Base-by-base conservation (phyloP, 1,284 basidiomycete species). In the Sanguinoderma infundibulare region DNA sequence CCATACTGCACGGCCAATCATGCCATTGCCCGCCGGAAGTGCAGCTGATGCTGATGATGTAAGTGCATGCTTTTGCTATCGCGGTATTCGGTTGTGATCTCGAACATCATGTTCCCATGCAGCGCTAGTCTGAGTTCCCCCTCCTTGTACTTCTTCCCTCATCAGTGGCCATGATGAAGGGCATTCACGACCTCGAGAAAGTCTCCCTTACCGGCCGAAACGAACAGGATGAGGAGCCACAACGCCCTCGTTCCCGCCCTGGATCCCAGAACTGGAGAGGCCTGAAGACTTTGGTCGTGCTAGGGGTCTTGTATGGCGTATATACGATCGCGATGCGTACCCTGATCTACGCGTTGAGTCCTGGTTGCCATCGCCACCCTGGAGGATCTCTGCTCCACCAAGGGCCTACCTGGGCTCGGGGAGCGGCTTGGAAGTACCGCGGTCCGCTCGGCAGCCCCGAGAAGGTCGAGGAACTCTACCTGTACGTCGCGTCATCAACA, bases 401-500 rank as follows among this genome's bases (percentile, higher is more conserved):
- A n/a, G 36, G 38, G 17, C 28, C 39, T 17, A 59, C 59, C 8
- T 67, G 66, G 66, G 64, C 60, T 6, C 39, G 57, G n/a, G 35
- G 34, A 7, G 64, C 62, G 22, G 34, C 14, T 15, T 14, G 34
- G 32, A 51, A 51, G 20, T 20, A 51, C 30, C 49, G 5, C 5
- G 32, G 49, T 22, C 17, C 49, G 15, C 17, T 56, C 12, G 42
- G 42, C 14, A 38, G 20, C 56, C 24, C 42, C n/a, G 44, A 69
- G 24, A 60, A 68, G 46, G 65, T 59, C 7, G 70, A 70, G 51
- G 46, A 67, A 22, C 40, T 71, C 12, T 72, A 69, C 60, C 60
- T 76, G 74, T 76, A 62, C 59, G 73, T 67, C n/a, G n/a, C n/a
- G 10, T 38, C 8, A 30, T 20, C 6, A 17, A 17, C 9, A 10